phyloP scores from a whole-genome alignment of 1,139 yeast species.

The Eremothecium sinecaudum region DNA sequence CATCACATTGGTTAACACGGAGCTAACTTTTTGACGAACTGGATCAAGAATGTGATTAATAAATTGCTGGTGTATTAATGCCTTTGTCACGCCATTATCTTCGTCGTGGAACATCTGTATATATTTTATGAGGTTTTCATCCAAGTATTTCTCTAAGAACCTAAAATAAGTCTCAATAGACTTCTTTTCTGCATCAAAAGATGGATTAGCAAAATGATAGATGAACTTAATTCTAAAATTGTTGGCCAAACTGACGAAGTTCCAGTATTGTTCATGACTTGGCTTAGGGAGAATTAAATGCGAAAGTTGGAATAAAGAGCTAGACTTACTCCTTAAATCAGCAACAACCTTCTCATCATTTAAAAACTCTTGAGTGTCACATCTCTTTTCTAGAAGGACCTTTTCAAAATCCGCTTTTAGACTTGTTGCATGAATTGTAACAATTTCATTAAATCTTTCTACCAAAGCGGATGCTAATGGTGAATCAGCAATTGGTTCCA shows the following conservation, averaged over 20 bases:
- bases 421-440: slow-evolving; percentile 4
- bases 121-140: slow-evolving; percentile 27
- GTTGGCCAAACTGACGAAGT: slow-evolving; percentile 45
- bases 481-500: slow-evolving; percentile 15
- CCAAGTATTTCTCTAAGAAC: slow-evolving; percentile 38
- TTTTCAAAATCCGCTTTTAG: slow-evolving; percentile 10
- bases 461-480: slow-evolving; percentile 14
- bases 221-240: slow-evolving; percentile 55
- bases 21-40: slow-evolving; percentile 25
- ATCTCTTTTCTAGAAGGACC: slow-evolving; percentile 17
- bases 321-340: slow-evolving; percentile 16
- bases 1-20: slow-evolving; percentile 36
- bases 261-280: slow-evolving; percentile 40
- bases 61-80: slow-evolving; percentile 28
- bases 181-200: slow-evolving; percentile 15
- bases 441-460: slow-evolving; percentile 8
- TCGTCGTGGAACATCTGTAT: slow-evolving; percentile 25
- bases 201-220: slow-evolving; percentile 57
- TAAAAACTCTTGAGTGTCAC: slow-evolving; percentile 23
- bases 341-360: slow-evolving; percentile 12
- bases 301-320: slow-evolving; percentile 35
- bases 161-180: slow-evolving; percentile 47
- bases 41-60: slow-evolving; percentile 30
- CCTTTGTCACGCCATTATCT: slow-evolving; percentile 18
- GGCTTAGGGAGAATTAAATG: slow-evolving; percentile 30